Conservation (phyloP, 768 basidiomycete genomes). For the Paxillus rubicundulus region DNA sequence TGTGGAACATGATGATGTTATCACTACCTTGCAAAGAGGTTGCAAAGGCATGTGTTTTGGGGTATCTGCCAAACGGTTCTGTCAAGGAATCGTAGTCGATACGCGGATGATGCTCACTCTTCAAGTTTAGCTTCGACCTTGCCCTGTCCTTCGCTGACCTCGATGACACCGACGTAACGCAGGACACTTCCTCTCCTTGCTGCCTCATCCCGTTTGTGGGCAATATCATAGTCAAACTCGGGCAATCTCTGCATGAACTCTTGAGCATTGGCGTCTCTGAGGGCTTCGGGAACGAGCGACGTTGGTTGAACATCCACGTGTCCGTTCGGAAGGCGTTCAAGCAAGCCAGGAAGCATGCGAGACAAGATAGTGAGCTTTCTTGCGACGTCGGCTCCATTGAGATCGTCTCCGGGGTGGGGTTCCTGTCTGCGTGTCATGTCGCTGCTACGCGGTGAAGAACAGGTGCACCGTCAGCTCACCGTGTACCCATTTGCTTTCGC, state of each 20-base stretch:
- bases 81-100: not conserved
- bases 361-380: slow-evolving; percentile 96
- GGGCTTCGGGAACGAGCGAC: slow-evolving; percentile 79
- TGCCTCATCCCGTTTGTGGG: slow-evolving; percentile 74
- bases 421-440: slow-evolving; percentile 74
- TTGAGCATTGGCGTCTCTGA: slow-evolving; percentile 72
- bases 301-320: slow-evolving; percentile 77
- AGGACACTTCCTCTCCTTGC: slow-evolving; percentile 79
- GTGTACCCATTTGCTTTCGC: slow-evolving; percentile 96
- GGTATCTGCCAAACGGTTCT: slow-evolving; percentile 57
- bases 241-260: slow-evolving; percentile 80
- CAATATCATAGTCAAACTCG: slow-evolving; percentile 80
- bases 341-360: slow-evolving; percentile 58
- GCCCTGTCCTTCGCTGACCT: slow-evolving; percentile 54
- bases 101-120: slow-evolving; percentile 51
- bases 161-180: slow-evolving; percentile 92
- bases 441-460: not conserved
- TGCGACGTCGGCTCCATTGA: slow-evolving; percentile 95
- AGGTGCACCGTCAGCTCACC: slow-evolving; percentile 39
- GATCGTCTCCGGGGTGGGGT: slow-evolving; percentile 95
- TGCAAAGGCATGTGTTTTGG: slow-evolving; percentile 87
- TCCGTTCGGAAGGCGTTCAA: slow-evolving; percentile 64
- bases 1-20: slow-evolving; percentile 98
- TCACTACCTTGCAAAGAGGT: slow-evolving; percentile 95
- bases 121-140: slow-evolving; percentile 85